Base-by-base conservation (phyloP, 106 monocot genomes). In the Chionographis japonica region DNA sequence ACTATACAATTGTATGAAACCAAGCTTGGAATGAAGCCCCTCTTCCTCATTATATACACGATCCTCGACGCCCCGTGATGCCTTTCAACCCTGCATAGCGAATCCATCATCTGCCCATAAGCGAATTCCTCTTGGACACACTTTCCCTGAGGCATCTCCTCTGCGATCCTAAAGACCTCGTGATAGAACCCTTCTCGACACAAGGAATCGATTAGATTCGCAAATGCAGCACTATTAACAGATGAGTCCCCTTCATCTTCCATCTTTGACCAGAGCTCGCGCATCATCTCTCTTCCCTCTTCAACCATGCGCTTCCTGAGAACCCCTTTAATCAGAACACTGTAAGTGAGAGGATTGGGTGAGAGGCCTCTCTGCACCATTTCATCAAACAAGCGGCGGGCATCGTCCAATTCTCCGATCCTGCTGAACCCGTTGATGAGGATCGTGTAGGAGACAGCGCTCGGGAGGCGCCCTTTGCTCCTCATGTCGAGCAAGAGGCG, bases 71-170 rank as follows among this genome's bases (percentile, higher is more conserved):
- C 87, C 18, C 89, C 89, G 14, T 92, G 84, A 75, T 83, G 74
- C 68, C 75, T 82, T 20, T 82, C 80, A 2, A 66, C 54, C 40
- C 77, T 69, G 74, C 97, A 90, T 2, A 98, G 72, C 3, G 87
- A 92, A 77, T 98, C 89, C 1, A 92, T 85, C 85, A 98, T 98
- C 70, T 98, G 85, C 16, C 74, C 84, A 62, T 92, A 98, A 3
- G 85, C 84, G 55, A 98, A 98, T 62, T 70, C 72, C 53, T 83
- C 84, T 17, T 17, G 36, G 0, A 98, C 83, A 37, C 52, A 76
- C 52, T 65, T 69, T 58, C 77, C 83, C 64, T 89, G 89, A 2
- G 92, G 97, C 86, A 80, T 87, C 62, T 78, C 86, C 68, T 97
- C 92, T 1, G 92, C 87, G 20, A 98, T 83, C 71, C 70, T 74